These are phyloP conservation scores for Glycine latifolia DNA, from an alignment of 306 rosid species.

Conservation along the genomic window DNA sequence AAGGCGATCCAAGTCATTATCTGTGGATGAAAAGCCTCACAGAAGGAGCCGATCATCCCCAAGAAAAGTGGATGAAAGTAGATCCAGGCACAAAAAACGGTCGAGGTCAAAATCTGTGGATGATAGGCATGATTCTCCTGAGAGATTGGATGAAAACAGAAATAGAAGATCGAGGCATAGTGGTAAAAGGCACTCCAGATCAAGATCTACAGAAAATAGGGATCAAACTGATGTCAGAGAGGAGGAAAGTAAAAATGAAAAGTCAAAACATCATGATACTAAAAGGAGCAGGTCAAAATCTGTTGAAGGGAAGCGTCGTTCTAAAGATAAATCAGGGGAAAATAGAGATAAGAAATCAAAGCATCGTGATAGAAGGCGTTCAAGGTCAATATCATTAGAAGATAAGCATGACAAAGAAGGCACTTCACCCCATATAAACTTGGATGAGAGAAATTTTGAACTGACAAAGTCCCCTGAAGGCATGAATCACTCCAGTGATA, in stretches of 20 bases:
- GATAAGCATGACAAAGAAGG: conserved; percentile 56
- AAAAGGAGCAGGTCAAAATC: conserved; percentile 71
- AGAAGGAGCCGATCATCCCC: conserved; percentile 67
- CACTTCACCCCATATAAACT: conserved; percentile 55
- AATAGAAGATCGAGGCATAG: conserved; percentile 59
- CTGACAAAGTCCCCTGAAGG: conserved; percentile 66
- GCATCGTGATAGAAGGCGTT: conserved; percentile 78
- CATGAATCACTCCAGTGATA: conserved; percentile 53
- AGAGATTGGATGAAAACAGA: conserved; percentile 56
- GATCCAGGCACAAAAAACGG: conserved; percentile 66
- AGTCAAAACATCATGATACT: conserved; percentile 59
- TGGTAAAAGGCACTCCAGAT: conserved; percentile 78
- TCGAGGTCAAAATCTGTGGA: conserved; percentile 88
- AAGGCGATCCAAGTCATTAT: conserved; percentile 75
- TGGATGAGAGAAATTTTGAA: conserved; percentile 53
- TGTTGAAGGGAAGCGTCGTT: conserved; percentile 60
- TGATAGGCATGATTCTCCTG: conserved; percentile 56
- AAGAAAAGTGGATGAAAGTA: conserved; percentile 66
- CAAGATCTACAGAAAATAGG: conserved; percentile 73
- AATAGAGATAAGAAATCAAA: conserved; percentile 67
- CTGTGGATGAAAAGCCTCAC: conserved; percentile 68
- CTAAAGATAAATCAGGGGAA: conserved; percentile 63
- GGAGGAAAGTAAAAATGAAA: conserved; percentile 56
- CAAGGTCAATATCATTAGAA: conserved; percentile 74
- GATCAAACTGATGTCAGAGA: conserved; percentile 56